Evolutionary conservation across 2,329 filamentous ascomycete species (phyloP).

Genomic region (Conoideocrella luteorostrata): DNA sequence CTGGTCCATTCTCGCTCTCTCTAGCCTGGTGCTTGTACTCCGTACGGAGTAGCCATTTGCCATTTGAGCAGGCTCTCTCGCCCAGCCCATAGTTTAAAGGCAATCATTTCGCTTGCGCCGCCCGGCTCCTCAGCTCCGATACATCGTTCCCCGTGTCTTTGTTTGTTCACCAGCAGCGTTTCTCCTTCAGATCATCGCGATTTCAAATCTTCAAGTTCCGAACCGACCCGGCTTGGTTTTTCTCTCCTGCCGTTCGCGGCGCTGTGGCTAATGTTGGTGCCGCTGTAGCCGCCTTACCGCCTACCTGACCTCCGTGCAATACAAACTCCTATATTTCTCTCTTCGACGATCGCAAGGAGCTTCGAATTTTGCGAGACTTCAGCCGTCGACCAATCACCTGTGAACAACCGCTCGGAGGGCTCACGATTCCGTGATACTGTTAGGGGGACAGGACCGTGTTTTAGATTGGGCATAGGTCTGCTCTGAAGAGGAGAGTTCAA

Average conservation of each 20-base stretch:
- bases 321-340: constrained; percentile 10
- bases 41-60: constrained; percentile 22
- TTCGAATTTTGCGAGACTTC: not conserved
- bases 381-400: not conserved
- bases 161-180: constrained; percentile 9
- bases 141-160: constrained; percentile 24
- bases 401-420: constrained; percentile 18
- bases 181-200: constrained; percentile 9
- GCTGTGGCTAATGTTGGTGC: constrained; percentile 5
- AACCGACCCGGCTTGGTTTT: constrained; percentile 5
- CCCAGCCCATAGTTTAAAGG: constrained; percentile 24
- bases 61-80: constrained; percentile 14
- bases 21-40: constrained; percentile 11
- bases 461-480: constrained; percentile 12
- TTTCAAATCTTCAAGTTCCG: constrained; percentile 3
- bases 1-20: constrained; percentile 1
- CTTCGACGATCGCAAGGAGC: constrained; percentile 6
- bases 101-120: constrained; percentile 48
- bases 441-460: constrained; percentile 19
- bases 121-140: constrained; percentile 40
- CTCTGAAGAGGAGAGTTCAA: not conserved
- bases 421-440: constrained; percentile 16
- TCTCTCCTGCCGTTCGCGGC: constrained; percentile 10
- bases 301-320: constrained; percentile 4
- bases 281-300: constrained; percentile 4